Evolutionary conservation across 2,329 filamentous ascomycete species (phyloP), one percentile per base, ranked within the genome.

Genomic region (Exophiala oligosperma): DNA sequence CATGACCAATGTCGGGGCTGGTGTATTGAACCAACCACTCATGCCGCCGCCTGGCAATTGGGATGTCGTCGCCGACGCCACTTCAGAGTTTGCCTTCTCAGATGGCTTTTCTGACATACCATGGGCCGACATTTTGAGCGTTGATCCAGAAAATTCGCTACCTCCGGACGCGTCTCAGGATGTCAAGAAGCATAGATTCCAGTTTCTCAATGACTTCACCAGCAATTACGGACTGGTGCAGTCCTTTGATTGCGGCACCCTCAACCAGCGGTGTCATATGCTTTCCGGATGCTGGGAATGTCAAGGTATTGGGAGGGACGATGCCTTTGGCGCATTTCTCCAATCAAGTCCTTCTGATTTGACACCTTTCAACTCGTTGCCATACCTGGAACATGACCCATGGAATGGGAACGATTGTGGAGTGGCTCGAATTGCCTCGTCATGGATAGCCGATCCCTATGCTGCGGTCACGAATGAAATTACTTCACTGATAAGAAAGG

Each of bases 221-320:
- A 73, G 71, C 54, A 66, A 71, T 24, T 72, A 70, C 0, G 73
- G 73, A 1, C 61, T 75, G 7, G 66, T 73, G 1, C 59, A 63
- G 11, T 74, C 72, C 11, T 76, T 74, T 58, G 73, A 74, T 29
- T 74, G 73, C 29, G 71, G 69, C 3, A 74, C 71, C 1, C 61
- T 68, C 1, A 57, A 64, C 4, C 69, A 74, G 44, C 63, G 73
- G n/a, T 66, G 69, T 24, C 62, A 69, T 40, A 61, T 70, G 14
- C 14, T 43, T n/a, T 43, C 40, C n/a, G 40, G 21, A 21, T 23
- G 21, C 21, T 43, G 14, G 40, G n/a, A 43, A 43, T 43, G 40
- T 11, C 40, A 35, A 35, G 11, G 32, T 11, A 35, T 4, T 35
- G 32, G 32, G 11, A 35, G n/a, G 40, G 40, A 43, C n/a, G 40